Evolutionary conservation across 805 yeast species (phyloP).

Genomic region (Saccharomycopsis sp.): DNA sequence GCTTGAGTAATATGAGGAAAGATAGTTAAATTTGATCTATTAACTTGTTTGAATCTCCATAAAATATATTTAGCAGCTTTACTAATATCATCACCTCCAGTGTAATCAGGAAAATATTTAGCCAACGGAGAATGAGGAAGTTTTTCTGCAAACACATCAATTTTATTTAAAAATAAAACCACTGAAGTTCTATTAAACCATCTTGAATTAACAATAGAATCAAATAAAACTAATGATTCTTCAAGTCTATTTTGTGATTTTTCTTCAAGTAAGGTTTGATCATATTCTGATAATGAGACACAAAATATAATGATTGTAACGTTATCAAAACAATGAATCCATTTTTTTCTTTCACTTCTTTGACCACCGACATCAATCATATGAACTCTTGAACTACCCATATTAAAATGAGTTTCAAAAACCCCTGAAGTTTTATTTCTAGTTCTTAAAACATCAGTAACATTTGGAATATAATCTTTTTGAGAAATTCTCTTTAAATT

Average conservation of each 20-base stretch:
- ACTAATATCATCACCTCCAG: constrained; percentile 80
- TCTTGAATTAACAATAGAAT: constrained; percentile 81
- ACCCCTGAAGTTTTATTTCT: constrained; percentile 91
- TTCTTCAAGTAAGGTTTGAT: constrained; percentile 75
- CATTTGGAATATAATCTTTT: constrained; percentile 57
- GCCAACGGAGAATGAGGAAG: constrained; percentile 73
- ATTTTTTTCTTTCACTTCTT: constrained; percentile 79
- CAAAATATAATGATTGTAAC: constrained; percentile 85
- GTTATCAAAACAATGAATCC: constrained; percentile 96
- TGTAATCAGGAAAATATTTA: constrained; percentile 79
- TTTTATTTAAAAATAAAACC: constrained; percentile 78
- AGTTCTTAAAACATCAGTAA: constrained; percentile 72
- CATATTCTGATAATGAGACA: constrained; percentile 85
- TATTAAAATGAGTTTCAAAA: constrained; percentile 66
- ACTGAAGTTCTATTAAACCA: constrained; percentile 88
- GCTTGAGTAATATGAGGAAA: constrained; percentile 94
- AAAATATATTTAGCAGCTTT: constrained; percentile 87
- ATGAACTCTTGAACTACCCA: constrained; percentile 49
- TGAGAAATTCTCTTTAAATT: constrained; percentile 51
- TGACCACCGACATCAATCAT: constrained; percentile 92
- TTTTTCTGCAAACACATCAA: constrained; percentile 83
- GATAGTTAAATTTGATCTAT: constrained; percentile 69
- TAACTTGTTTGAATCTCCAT: constrained; percentile 82
- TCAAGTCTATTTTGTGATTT: constrained; percentile 65
- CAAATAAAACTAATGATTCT: constrained; percentile 76